These are phyloP conservation scores for Rhizopogon vesiculosus DNA, from an alignment of 768 basidiomycete species.

Conservation along the genomic window DNA sequence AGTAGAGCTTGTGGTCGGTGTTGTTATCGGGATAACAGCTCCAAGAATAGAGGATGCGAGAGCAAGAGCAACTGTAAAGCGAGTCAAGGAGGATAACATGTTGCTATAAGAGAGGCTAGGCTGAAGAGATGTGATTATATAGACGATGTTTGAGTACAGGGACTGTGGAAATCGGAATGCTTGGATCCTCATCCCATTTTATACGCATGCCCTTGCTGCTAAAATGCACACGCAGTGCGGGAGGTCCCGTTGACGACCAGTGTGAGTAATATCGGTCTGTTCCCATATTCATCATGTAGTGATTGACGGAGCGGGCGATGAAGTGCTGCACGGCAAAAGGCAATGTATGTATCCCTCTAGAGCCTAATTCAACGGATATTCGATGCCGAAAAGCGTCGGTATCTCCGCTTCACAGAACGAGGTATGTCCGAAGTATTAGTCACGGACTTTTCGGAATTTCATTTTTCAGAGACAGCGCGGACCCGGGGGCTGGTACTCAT, in stretches of 20 bases:
- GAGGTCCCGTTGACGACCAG: not conserved
- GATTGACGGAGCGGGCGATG: not conserved
- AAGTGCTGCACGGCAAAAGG: not conserved
- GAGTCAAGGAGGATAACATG: not conserved
- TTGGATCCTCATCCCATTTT: not conserved
- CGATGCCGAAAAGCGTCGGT: not conserved
- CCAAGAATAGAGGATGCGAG: conserved; percentile 13
- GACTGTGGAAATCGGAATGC: not conserved
- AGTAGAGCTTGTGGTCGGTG: not conserved
- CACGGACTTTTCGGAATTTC: not conserved
- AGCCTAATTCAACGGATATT: too few relatives aligned
- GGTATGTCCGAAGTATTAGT: not conserved
- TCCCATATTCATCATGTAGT: not conserved
- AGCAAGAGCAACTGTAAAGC: not conserved
- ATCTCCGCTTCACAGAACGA: not conserved
- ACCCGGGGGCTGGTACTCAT: not conserved
- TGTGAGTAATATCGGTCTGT: not conserved
- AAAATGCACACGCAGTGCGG: not conserved
- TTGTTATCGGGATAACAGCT: conserved; percentile 6
- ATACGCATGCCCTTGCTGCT: not conserved
- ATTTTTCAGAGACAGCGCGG: too few relatives aligned
- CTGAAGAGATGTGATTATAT: not conserved
- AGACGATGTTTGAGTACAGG: not conserved
- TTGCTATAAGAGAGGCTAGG: not conserved
- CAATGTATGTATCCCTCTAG: too few relatives aligned